These are phyloP conservation scores for Logfia minima DNA, from an alignment of 129 eudicot genomes.

Conservation along the genomic window DNA sequence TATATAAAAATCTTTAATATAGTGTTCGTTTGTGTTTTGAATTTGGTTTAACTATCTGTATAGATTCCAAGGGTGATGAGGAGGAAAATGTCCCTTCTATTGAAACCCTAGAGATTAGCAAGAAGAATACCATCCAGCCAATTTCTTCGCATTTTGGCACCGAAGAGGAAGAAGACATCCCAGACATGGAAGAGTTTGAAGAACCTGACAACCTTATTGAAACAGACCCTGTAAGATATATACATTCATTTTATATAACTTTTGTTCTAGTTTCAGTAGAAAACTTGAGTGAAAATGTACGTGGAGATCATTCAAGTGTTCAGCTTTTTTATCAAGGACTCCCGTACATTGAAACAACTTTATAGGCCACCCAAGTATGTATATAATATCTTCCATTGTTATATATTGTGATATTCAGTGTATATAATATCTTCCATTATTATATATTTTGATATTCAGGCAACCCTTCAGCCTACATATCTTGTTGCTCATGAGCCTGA, in stretches of 20 bases:
- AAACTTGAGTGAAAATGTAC: no score
- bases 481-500: slow-evolving; percentile 97
- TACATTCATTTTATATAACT: neutral
- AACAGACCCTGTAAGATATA: slow-evolving; percentile 73
- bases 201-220: slow-evolving; percentile 83
- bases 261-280: slow-evolving; percentile 9
- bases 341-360: neutral
- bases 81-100: slow-evolving; percentile 84
- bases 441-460: slow-evolving; percentile 49
- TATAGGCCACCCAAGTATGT: neutral
- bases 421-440: no score
- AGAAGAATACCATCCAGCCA: slow-evolving; percentile 67
- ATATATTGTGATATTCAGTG: slow-evolving; percentile 34
- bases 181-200: slow-evolving; percentile 85
- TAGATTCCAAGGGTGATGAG: slow-evolving; percentile 59
- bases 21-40: neutral
- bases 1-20: slow-evolving; percentile 4
- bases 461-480: slow-evolving; percentile 77
- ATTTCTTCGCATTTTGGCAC: slow-evolving; percentile 81
- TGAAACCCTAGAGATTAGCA: slow-evolving; percentile 80
- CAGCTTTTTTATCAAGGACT: no score
- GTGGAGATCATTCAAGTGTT: no score
- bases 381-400: neutral
- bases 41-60: slow-evolving; percentile 24
- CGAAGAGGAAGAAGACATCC: slow-evolving; percentile 84